A percentile compares a stretch with the other conserved stretches of the same genome.
Evolutionary conservation across 2,329 filamentous ascomycete genomes (phyloP).

Genomic region (Monosporascus sp.): DNA sequence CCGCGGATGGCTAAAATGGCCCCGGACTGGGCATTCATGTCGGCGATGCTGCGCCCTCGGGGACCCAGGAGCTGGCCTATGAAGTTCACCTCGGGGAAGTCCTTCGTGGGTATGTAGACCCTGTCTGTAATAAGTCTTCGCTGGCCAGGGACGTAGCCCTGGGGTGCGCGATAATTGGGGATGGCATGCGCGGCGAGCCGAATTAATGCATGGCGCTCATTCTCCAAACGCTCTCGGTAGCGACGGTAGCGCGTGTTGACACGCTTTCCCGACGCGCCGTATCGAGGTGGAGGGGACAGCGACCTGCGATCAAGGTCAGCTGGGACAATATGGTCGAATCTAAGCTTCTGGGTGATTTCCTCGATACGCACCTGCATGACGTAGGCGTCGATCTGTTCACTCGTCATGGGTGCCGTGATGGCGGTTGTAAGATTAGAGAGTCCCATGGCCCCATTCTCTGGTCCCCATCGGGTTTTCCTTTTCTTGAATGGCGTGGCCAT

Average conservation of each 20-base stretch:
- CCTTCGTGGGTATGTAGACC: conserved; percentile 78
- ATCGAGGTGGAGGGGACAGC: conserved; percentile 69
- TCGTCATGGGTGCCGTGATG: conserved; percentile 52
- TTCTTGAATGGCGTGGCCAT: background rate
- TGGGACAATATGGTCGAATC: conserved; percentile 72
- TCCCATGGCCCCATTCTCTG: background rate
- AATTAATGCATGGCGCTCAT: conserved; percentile 72
- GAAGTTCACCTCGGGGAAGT: conserved; percentile 85
- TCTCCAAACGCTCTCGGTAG: conserved; percentile 70
- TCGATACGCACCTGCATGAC: conserved; percentile 71
- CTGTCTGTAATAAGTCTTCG: conserved; percentile 78
- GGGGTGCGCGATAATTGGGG: conserved; percentile 72
- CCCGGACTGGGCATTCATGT: conserved; percentile 71
- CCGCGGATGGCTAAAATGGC: conserved; percentile 78
- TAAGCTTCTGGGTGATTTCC: conserved; percentile 75
- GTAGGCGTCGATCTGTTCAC: conserved; percentile 74
- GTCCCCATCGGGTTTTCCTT: background rate
- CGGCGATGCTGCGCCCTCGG: conserved; percentile 76
- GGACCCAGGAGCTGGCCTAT: conserved; percentile 82
- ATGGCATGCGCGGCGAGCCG: conserved; percentile 75
- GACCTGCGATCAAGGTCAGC: conserved; percentile 69
- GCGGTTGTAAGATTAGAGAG: background rate
- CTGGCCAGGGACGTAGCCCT: conserved; percentile 60
- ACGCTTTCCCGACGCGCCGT: conserved; percentile 76
- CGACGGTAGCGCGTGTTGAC: conserved; percentile 75